phyloP scores from a whole-genome alignment of 768 basidiomycete genomes.

The Polyporus arcularius region DNA sequence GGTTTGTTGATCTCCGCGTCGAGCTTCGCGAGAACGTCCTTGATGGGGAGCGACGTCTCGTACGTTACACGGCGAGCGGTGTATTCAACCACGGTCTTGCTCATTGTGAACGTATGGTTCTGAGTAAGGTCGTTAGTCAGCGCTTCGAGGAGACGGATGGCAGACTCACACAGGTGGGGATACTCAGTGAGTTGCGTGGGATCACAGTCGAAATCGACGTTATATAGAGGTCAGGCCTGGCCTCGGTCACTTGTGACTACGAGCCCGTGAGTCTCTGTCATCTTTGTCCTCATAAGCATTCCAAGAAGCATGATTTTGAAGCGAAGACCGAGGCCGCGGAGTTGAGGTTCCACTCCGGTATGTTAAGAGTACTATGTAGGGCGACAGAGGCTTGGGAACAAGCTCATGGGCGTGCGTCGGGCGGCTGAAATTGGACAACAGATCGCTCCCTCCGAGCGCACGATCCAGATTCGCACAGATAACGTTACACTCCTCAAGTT shows the following conservation, averaged over 20 bases:
- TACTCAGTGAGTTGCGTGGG: not conserved
- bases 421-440: too few relatives aligned
- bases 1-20: slow-evolving; percentile 44
- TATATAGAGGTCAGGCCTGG: not conserved
- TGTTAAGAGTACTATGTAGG: too few relatives aligned
- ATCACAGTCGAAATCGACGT: not conserved
- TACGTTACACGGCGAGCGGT: slow-evolving; percentile 44
- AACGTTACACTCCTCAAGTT: slow-evolving; percentile 32
- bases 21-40: slow-evolving; percentile 46
- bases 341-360: too few relatives aligned
- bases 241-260: not conserved
- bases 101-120: not conserved
- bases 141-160: not conserved
- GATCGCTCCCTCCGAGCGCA: too few relatives aligned
- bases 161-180: not conserved
- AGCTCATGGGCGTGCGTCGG: too few relatives aligned
- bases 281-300: not conserved
- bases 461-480: too few relatives aligned
- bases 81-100: slow-evolving; percentile 25
- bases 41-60: slow-evolving; percentile 40
- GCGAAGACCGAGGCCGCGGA: too few relatives aligned
- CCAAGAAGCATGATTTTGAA: too few relatives aligned
- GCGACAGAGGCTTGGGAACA: too few relatives aligned
- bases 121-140: not conserved
- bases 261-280: not conserved